phyloP scores from a whole-genome alignment of 106 monocot genomes.

The Ottelia alismoides region DNA sequence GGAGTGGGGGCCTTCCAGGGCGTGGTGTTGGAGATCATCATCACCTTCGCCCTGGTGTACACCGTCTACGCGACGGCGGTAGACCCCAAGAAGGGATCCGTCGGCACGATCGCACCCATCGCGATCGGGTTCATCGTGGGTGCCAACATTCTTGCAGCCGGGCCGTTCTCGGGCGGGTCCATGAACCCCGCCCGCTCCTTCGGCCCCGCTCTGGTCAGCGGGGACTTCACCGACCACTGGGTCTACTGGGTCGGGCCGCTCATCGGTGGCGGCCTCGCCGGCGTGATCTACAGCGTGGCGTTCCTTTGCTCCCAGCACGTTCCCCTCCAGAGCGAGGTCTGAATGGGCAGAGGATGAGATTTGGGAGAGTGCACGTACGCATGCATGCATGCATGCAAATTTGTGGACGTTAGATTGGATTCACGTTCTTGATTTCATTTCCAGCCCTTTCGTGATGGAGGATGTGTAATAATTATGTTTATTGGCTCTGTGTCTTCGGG shows the following conservation, averaged over 20 bases:
- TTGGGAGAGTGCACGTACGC: no score
- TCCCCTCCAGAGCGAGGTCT: slow-evolving; percentile 15
- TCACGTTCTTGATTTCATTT: no score
- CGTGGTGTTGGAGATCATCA: slow-evolving; percentile 51
- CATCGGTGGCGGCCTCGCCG: slow-evolving; percentile 59
- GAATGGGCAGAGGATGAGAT: no score
- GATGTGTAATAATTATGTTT: no score
- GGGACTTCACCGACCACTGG: slow-evolving; percentile 53
- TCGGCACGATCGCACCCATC: slow-evolving; percentile 73
- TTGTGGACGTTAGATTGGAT: no score
- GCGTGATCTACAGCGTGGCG: slow-evolving; percentile 33
- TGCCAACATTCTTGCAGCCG: slow-evolving; percentile 73
- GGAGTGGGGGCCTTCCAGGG: slow-evolving; percentile 36
- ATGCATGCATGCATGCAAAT: no score
- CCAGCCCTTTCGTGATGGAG: no score
- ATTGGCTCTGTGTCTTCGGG: no score
- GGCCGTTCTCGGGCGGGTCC: slow-evolving; percentile 65
- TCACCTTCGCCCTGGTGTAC: slow-evolving; percentile 69
- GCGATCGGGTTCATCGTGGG: slow-evolving; percentile 81
- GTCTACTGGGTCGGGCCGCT: slow-evolving; percentile 70
- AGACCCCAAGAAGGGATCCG: no score
- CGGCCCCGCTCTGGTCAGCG: slow-evolving; percentile 56
- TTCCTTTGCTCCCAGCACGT: slow-evolving; percentile 28
- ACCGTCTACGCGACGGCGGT: slow-evolving; percentile 80
- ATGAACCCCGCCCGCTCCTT: slow-evolving; percentile 81